phyloP scores from a whole-genome alignment of 2,329 filamentous ascomycete species.

The Paraphoma chrysanthemicola region DNA sequence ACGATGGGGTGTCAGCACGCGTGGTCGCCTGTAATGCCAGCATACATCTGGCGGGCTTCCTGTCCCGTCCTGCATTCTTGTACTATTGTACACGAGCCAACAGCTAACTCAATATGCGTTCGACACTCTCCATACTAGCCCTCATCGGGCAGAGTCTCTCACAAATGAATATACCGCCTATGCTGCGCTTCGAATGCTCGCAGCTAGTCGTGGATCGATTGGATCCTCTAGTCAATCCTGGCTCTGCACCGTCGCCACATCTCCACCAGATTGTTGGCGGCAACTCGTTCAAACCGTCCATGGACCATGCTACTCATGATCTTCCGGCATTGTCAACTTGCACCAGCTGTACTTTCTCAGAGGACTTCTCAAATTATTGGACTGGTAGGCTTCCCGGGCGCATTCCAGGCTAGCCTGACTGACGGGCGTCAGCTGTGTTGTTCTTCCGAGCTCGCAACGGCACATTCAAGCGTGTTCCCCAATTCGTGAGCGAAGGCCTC shows the following conservation, averaged over 20 bases:
- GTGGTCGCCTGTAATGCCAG: background rate
- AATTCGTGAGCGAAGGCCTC: slow-evolving; percentile 22
- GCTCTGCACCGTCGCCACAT: slow-evolving; percentile 28
- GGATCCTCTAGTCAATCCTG: slow-evolving; percentile 32
- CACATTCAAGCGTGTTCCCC: slow-evolving; percentile 36
- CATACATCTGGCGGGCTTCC: background rate
- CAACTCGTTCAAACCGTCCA: slow-evolving; percentile 40
- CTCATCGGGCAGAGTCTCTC: background rate
- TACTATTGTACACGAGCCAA: too few species aligned
- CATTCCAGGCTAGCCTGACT: too few species aligned
- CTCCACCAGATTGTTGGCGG: slow-evolving; percentile 24
- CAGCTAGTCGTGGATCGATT: slow-evolving; percentile 34
- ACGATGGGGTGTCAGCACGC: background rate
- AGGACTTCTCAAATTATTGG: slow-evolving; percentile 43
- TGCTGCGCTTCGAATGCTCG: slow-evolving; percentile 33
- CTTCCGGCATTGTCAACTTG: slow-evolving; percentile 42
- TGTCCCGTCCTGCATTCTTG: background rate
- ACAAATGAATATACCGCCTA: slow-evolving; percentile 4
- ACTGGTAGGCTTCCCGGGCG: slow-evolving; percentile 7
- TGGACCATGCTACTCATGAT: slow-evolving; percentile 36
- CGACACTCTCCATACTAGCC: background rate
- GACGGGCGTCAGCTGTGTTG: slow-evolving; percentile 15
- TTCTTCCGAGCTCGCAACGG: slow-evolving; percentile 37
- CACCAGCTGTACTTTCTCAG: slow-evolving; percentile 40
- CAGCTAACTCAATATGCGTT: too few species aligned